These are phyloP conservation scores for Kockiozyma suomiensis DNA, from an alignment of 805 yeast species.

Conservation along the genomic window DNA sequence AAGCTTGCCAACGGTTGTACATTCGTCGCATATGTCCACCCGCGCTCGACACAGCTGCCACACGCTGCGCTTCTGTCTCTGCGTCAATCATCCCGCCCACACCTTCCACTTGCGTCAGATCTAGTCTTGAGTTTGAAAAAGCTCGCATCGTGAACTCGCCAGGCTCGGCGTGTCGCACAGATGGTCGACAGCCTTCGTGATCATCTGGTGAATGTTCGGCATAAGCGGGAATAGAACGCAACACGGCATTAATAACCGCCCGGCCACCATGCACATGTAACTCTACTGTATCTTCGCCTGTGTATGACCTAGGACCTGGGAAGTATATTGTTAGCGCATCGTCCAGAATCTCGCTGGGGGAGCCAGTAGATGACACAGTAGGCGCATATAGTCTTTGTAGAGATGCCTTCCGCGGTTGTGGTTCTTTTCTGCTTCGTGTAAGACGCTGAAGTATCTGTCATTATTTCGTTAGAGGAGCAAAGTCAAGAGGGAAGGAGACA, in stretches of 20 bases:
- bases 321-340: conserved; percentile 74
- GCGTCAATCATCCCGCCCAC: conserved; percentile 87
- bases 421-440: conserved; percentile 11
- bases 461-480: conserved; percentile 46
- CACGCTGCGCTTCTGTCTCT: conserved; percentile 86
- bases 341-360: conserved; percentile 55
- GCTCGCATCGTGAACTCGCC: conserved; percentile 93
- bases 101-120: conserved; percentile 89
- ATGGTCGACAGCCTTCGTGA: conserved; percentile 2
- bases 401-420: conserved; percentile 23
- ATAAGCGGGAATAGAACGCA: conserved; percentile 55
- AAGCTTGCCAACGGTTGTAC: conserved; percentile 67
- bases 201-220: not conserved
- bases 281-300: conserved; percentile 91
- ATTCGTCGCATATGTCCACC: conserved; percentile 63
- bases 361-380: conserved; percentile 6
- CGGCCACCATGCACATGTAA: conserved; percentile 93
- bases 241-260: conserved; percentile 73
- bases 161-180: conserved; percentile 77
- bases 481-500: conserved; percentile 30
- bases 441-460: conserved; percentile 39
- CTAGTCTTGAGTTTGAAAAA: conserved; percentile 78
- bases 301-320: conserved; percentile 73
- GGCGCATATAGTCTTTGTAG: conserved; percentile 24
- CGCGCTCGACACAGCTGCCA: conserved; percentile 71